These are phyloP conservation scores for Populus deltoides DNA, from an alignment of 345 rosid species.

Conservation along the genomic window DNA sequence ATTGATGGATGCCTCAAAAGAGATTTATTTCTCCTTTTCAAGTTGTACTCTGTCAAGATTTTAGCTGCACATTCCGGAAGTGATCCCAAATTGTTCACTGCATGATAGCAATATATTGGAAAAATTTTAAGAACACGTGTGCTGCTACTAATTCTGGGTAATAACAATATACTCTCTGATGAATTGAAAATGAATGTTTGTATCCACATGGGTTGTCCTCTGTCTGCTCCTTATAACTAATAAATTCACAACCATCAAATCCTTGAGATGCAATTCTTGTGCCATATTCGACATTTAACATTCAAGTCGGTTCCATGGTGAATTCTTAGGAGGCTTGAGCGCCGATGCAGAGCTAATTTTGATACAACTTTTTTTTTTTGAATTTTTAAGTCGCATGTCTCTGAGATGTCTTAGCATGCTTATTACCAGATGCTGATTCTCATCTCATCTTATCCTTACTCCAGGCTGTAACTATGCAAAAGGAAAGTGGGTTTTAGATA, in stretches of 20 bases:
- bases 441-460: slow-evolving; percentile 1
- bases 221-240: background rate
- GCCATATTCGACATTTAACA: background rate
- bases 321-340: too few relatives aligned
- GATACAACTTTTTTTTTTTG: too few relatives aligned
- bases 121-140: too few relatives aligned
- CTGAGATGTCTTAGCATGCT: background rate
- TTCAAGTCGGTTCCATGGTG: background rate
- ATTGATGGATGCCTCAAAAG: background rate
- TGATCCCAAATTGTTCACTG: background rate
- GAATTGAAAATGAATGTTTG: background rate
- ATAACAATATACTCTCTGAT: background rate
- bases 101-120: too few relatives aligned
- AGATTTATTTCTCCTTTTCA: background rate
- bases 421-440: slow-evolving; percentile 11
- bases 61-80: background rate
- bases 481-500: slow-evolving; percentile 93
- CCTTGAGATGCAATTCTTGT: background rate
- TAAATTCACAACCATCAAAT: background rate
- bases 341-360: too few relatives aligned
- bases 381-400: background rate
- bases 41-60: background rate
- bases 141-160: too few relatives aligned
- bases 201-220: background rate
- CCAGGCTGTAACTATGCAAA: slow-evolving; percentile 76